Conservation (phyloP, 495 filamentous ascomycete genomes). For the Jackrogersella minutella region DNA sequence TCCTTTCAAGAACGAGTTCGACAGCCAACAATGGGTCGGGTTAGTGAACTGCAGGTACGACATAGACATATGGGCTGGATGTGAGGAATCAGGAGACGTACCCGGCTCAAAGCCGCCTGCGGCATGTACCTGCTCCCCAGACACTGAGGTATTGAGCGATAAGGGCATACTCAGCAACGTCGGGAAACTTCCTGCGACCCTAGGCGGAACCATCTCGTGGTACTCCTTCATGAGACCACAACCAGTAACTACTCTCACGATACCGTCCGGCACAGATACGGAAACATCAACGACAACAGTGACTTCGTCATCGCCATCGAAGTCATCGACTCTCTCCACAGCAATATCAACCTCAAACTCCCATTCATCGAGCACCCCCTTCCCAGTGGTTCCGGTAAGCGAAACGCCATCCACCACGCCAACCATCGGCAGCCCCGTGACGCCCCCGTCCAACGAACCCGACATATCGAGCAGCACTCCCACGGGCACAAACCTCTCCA, state of each 20-base stretch:
- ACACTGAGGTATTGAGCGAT: slow-evolving; percentile 35
- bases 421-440: slow-evolving; percentile 42
- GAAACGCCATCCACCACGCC: slow-evolving; percentile 7
- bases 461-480: slow-evolving; percentile 41
- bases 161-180: slow-evolving; percentile 31
- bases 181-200: slow-evolving; percentile 35
- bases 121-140: slow-evolving; percentile 36
- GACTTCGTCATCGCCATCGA: background rate
- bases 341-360: slow-evolving; percentile 3
- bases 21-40: slow-evolving; percentile 42
- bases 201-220: slow-evolving; percentile 45
- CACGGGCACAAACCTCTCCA: slow-evolving; percentile 36
- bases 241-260: background rate
- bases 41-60: slow-evolving; percentile 39
- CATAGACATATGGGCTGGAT: slow-evolving; percentile 31
- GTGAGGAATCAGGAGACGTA: slow-evolving; percentile 19
- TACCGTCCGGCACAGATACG: background rate
- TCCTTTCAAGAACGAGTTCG: slow-evolving; percentile 35
- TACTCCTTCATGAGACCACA: slow-evolving; percentile 23
- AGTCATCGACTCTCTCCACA: slow-evolving; percentile 6
- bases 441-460: slow-evolving; percentile 23
- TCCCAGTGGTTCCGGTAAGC: too few species aligned
- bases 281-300: background rate
- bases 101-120: slow-evolving; percentile 23
- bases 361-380: background rate